These are phyloP conservation scores for Rhizopogon rudus DNA, from an alignment of 768 basidiomycete genomes.

Conservation along the genomic window DNA sequence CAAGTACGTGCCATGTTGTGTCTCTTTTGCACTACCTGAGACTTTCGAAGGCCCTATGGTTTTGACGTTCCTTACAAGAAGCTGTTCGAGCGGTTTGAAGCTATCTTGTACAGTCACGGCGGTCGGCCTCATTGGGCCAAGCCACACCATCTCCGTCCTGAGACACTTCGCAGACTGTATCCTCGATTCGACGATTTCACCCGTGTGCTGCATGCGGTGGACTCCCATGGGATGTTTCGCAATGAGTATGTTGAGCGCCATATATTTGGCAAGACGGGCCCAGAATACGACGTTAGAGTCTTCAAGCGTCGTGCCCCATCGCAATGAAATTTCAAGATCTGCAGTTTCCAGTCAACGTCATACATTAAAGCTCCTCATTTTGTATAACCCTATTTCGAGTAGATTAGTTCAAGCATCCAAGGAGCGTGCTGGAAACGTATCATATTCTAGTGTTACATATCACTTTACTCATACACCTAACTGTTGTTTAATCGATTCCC, in stretches of 20 bases:
- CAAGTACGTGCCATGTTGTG: constrained; percentile 54
- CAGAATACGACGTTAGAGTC: constrained; percentile 36
- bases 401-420: constrained; percentile 1
- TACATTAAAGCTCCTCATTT: constrained; percentile 4
- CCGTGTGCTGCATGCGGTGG: constrained; percentile 58
- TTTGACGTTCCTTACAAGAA: constrained; percentile 75
- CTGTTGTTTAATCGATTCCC: constrained; percentile 79
- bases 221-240: constrained; percentile 73
- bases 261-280: constrained; percentile 57
- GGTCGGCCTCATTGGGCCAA: constrained; percentile 98
- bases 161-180: constrained; percentile 62
- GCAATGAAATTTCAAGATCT: background rate
- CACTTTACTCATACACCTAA: constrained; percentile 55
- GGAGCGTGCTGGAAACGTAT: constrained; percentile 1
- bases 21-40: constrained; percentile 3
- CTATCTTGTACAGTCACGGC: constrained; percentile 58
- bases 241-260: constrained; percentile 91
- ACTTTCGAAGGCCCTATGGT: constrained; percentile 68
- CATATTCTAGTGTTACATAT: constrained; percentile 3
- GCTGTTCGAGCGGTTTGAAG: constrained; percentile 74
- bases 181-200: constrained; percentile 79
- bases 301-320: constrained; percentile 35
- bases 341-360: background rate
- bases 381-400: constrained; percentile 6
- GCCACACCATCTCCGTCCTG: constrained; percentile 68